Conservation (phyloP, 257 asterid species). For the Capsicum pubescens region DNA sequence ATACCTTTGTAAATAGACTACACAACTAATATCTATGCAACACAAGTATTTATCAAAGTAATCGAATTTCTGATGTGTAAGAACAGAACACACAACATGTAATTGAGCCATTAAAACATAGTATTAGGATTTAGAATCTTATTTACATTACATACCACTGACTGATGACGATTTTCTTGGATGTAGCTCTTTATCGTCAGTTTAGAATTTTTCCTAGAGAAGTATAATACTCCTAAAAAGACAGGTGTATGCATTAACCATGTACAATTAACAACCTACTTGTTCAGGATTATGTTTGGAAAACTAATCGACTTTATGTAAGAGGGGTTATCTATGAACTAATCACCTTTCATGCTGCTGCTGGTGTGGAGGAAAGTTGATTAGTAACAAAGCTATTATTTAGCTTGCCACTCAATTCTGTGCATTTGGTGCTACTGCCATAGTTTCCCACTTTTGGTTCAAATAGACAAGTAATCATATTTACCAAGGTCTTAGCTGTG, state of each 20-base stretch:
- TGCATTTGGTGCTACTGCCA: conserved; percentile 53
- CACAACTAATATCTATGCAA: not conserved
- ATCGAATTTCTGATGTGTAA: not conserved
- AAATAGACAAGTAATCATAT: conserved; percentile 56
- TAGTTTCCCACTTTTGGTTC: conserved; percentile 53
- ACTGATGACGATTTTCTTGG: not conserved
- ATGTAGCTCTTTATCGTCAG: not conserved
- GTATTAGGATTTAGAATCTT: not conserved
- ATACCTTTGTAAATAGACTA: not conserved
- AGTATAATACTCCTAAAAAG: not conserved
- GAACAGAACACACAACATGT: conserved; percentile 3
- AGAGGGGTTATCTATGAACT: conserved; percentile 23
- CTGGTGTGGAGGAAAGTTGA: conserved; percentile 57
- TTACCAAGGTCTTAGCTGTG: conserved; percentile 54
- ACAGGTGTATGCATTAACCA: conserved; percentile 18
- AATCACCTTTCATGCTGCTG: conserved; percentile 55
- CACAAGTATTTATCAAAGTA: not conserved
- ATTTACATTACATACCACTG: not conserved
- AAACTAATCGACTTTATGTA: not conserved
- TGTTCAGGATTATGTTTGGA: conserved; percentile 11
- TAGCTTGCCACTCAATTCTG: conserved; percentile 44
- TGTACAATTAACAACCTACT: not conserved
- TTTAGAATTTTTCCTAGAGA: not conserved
- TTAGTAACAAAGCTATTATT: conserved; percentile 40
- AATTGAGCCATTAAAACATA: not conserved